These are phyloP conservation scores for Chrysochromulina tobinii DNA, from an alignment of 78 protist species.

Conservation along the genomic window DNA sequence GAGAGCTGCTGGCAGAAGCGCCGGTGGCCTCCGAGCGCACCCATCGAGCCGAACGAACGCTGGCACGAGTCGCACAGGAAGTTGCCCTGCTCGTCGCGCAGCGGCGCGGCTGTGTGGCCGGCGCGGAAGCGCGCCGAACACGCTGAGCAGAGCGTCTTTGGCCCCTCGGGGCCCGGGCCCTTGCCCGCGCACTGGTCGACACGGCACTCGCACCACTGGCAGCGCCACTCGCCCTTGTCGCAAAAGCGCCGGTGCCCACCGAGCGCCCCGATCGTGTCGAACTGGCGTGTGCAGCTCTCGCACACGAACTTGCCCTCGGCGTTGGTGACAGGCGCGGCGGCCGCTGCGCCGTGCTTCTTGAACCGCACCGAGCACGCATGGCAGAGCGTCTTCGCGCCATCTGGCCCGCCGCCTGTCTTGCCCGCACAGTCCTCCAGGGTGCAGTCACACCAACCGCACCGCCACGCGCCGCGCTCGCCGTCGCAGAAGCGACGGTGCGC, in stretches of 20 bases:
- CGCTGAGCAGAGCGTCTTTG: conserved; percentile 22
- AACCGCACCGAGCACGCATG: neutral
- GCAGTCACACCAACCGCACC: conserved; percentile 33
- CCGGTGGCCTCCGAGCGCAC: conserved; percentile 33
- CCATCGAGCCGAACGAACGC: neutral
- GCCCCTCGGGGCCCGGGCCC: conserved; percentile 19
- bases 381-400: conserved; percentile 14
- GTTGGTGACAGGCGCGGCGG: neutral
- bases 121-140: conserved; percentile 33
- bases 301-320: conserved; percentile 19
- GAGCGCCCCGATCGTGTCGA: conserved; percentile 28
- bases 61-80: conserved; percentile 8
- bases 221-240: conserved; percentile 32
- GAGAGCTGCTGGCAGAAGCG: conserved; percentile 18
- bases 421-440: neutral
- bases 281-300: neutral
- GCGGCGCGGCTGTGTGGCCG: conserved; percentile 34
- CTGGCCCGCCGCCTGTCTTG: conserved; percentile 8
- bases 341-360: neutral
- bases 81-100: conserved; percentile 6
- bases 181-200: neutral
- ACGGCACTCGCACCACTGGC: neutral
- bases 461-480: conserved; percentile 2
- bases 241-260: conserved; percentile 32
- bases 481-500: conserved; percentile 35